These are phyloP conservation scores for Candida hungchunana DNA, from an alignment of 805 yeast species.

Conservation along the genomic window DNA sequence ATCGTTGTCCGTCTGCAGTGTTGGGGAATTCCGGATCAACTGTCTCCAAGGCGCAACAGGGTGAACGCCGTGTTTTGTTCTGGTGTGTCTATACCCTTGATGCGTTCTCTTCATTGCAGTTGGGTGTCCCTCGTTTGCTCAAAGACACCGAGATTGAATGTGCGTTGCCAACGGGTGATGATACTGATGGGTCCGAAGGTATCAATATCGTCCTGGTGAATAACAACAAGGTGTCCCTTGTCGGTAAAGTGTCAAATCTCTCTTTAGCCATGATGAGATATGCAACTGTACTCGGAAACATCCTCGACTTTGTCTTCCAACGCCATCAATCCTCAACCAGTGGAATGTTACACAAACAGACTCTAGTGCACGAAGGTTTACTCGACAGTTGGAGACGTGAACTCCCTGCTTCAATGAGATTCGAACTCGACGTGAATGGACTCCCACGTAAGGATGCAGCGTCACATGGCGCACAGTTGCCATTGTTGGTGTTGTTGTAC, in stretches of 20 bases:
- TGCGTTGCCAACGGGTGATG: slow-evolving; percentile 66
- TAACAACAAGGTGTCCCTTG: slow-evolving; percentile 54
- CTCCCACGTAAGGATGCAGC: slow-evolving; percentile 31
- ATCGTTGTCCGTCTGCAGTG: slow-evolving; percentile 83
- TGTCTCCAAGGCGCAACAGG: slow-evolving; percentile 67
- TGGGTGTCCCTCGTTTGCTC: slow-evolving; percentile 79
- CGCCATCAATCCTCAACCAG: slow-evolving; percentile 33
- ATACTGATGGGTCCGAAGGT: slow-evolving; percentile 38
- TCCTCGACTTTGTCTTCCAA: slow-evolving; percentile 66
- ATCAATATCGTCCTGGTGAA: slow-evolving; percentile 57
- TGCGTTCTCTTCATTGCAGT: slow-evolving; percentile 63
- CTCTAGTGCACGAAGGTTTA: slow-evolving; percentile 53
- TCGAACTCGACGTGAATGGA: slow-evolving; percentile 62
- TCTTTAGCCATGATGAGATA: slow-evolving; percentile 65
- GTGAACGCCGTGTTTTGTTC: slow-evolving; percentile 75
- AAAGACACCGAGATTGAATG: slow-evolving; percentile 84
- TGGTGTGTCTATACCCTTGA: slow-evolving; percentile 84
- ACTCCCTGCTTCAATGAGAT: slow-evolving; percentile 54
- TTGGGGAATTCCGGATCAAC: slow-evolving; percentile 61
- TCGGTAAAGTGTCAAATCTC: slow-evolving; percentile 63
- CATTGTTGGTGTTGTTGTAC: slow-evolving; percentile 52
- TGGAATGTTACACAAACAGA: slow-evolving; percentile 28
- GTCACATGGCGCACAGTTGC: slow-evolving; percentile 35
- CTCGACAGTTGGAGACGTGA: slow-evolving; percentile 78
- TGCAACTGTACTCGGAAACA: slow-evolving; percentile 67